Base-by-base conservation (phyloP, 768 basidiomycete species). In the Trametes coccinea region DNA sequence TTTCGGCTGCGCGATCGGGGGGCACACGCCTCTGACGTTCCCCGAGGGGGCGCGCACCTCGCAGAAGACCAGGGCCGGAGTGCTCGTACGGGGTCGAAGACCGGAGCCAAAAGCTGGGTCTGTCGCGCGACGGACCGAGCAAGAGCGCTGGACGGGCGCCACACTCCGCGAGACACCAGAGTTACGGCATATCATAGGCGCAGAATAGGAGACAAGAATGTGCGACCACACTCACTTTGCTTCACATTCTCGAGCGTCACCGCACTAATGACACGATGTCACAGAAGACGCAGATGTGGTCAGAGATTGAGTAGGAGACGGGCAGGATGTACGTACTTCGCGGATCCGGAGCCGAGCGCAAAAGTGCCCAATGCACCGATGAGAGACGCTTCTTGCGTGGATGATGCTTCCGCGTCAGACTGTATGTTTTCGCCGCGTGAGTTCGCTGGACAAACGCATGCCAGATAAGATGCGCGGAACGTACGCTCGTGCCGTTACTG, bases 351-450 rank as follows among this genome's bases (percentile, higher is more conserved):
- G 48, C 62, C 60, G 10, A 59, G 48, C 10, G 59, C 63, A 33
- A 63, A 48, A 4, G 68, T 68, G 55, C 53, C 64, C 17, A 57
- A 55, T 13, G 74, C 76, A 52, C 81, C 81, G 48, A 80, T 69
- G 63, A 75, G 75, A 5, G 77, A 73, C 5, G 74, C 70, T 30
- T 22, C 17, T 22, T 49, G 29, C 14, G 31, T 31, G 31, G 17
- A 16, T 31, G 30, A 30, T 39, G 40, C 31, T n/a, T 53, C 34
- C 13, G 51, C 9, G 33, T 37, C 51, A 72, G 58, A 63, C 80
- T 80, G 22, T 65, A 61, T 17, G 78, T 70, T 51, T 82, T 78
- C 80, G 82, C 1, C 46, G 40, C 33, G 30, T 10, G 34, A 40
- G 39, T 13, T 14, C 41, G 22, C 22, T 22, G 22, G 22, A 22